Evolutionary conservation across 441 rosid species (phyloP), one percentile per base, ranked within the genome.

Genomic region (Capsella rubella): DNA sequence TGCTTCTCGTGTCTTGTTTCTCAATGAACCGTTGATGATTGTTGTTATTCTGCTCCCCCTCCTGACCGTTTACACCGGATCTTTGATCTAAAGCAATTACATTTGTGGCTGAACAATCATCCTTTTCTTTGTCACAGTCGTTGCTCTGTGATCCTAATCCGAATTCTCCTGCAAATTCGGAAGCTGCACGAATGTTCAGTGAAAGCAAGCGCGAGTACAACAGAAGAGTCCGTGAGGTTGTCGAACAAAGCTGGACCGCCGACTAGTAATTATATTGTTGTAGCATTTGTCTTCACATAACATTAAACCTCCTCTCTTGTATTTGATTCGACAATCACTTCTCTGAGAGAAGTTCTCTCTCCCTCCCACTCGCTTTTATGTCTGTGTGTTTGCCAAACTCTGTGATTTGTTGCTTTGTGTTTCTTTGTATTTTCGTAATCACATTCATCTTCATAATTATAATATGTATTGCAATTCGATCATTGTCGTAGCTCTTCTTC

Each of bases 171-270:
- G 89, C 90, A 14, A 88, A 88, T 74, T 85, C 93, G 0, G 93
- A 88, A 79, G 93, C 90, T 57, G 89, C 93, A 29, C 73, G 93
- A 34, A 86, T 88, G 92, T 86, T 83, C 70, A 88, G 87, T 0
- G 87, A 86, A 85, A 88, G 87, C 84, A 86, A 86, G 78, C 89
- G 93, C 0, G 93, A 88, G 62, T 88, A 88, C 87, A 88, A 88
- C 78, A 78, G 93, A 71, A 84, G 90, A 81, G 89, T 88, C 14
- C 87, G 93, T 2, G 93, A 88, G 62, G 85, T 86, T 45, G 93
- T 88, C 2, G 93, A 88, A 85, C 93, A 86, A 82, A 88, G 93
- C 80, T 86, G 93, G 90, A 88, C 89, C 64, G 90, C 93, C 3
- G 90, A 88, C 77, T 88, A 78, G 65, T 78, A 58, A 45, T 28